Base-by-base conservation (phyloP, 208 protist species). In the Crithidia fasciculata region DNA sequence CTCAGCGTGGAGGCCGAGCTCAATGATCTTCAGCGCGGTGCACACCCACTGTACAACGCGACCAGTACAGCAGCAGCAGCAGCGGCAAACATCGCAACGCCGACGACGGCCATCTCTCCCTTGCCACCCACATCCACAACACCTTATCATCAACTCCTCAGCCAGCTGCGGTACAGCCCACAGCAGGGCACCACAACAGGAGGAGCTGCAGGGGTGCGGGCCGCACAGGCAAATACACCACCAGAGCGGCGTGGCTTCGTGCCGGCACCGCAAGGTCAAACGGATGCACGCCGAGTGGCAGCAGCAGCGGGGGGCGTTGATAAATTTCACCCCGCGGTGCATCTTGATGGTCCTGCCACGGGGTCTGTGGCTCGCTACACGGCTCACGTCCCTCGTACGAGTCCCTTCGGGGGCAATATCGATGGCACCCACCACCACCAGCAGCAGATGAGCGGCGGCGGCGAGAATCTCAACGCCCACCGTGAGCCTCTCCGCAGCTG, bases 71-170 rank as follows among this genome's bases (percentile, higher is more conserved):
- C 41, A 54, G 10, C 39, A 43, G 10, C 45, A 66, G n/a, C 45
- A 4, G 5, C 60, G 41, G 54, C 19, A 66, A 64, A 15, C 47
- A 52, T 28, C 28, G 55, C 55, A 3, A 61, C 57, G 28, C 64
- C 50, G n/a, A 55, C 53, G 28, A 53, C 56, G 4, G 63, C 44
- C 9, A 52, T 78, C 3, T 78, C 72, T 3, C 72, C 72, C 16
- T 58, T 78, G 16, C 39, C 54, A 28, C 49, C 72, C 3, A 45
- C 72, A 40, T 71, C 72, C 19, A 67, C 59, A 0, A 78, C 72
- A 12, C 72, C 72, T 6, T 78, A 78, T 39, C 72, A 78, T 19
- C 72, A 78, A 56, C 65, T 78, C 40, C 65, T 78, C n/a, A 78
- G 72, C 54, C 63, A 72, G 50, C 44, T 78, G 43, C 63, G 72